phyloP scores from a whole-genome alignment of 192 early-diverging fungal genomes.

The Rhizophagus clarus region DNA sequence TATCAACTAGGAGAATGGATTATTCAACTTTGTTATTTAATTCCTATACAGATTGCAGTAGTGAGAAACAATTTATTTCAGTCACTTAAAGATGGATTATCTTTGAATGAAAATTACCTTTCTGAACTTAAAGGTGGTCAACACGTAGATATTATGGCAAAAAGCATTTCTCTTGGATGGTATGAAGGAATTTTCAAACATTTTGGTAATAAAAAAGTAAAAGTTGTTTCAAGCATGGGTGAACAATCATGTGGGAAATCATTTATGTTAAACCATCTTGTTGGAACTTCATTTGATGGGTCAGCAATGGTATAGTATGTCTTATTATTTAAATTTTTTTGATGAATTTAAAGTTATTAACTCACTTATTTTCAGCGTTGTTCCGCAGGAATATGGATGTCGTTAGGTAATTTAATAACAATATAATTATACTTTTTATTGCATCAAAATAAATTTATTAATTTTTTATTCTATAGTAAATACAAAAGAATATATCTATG shows the following conservation, averaged over 20 bases:
- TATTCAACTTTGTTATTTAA: slow-evolving; percentile 3
- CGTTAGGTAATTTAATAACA: slow-evolving; percentile 7
- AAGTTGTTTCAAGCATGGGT: slow-evolving; percentile 31
- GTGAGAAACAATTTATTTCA: slow-evolving; percentile 25
- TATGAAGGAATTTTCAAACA: no score
- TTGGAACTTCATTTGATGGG: slow-evolving; percentile 25
- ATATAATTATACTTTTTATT: no score
- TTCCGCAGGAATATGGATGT: slow-evolving; percentile 32
- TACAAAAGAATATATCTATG: slow-evolving; percentile 14
- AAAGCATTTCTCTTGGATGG: slow-evolving; percentile 19
- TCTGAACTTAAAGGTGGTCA: neutral
- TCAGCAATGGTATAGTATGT: slow-evolving; percentile 24
- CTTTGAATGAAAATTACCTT: neutral
- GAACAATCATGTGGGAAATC: slow-evolving; percentile 34
- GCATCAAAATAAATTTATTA: no score
- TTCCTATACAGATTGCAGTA: slow-evolving; percentile 26
- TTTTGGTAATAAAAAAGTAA: slow-evolving; percentile 22
- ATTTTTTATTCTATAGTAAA: neutral
- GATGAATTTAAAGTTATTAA: no score
- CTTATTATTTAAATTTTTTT: neutral
- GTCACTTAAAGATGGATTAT: slow-evolving; percentile 20
- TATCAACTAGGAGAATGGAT: slow-evolving; percentile 10
- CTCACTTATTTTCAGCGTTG: slow-evolving; percentile 21
- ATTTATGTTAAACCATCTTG: slow-evolving; percentile 24
- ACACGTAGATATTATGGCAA: neutral